phyloP scores from a whole-genome alignment of 2,329 filamentous ascomycete species.

The Hirsutella rhossiliensis region DNA sequence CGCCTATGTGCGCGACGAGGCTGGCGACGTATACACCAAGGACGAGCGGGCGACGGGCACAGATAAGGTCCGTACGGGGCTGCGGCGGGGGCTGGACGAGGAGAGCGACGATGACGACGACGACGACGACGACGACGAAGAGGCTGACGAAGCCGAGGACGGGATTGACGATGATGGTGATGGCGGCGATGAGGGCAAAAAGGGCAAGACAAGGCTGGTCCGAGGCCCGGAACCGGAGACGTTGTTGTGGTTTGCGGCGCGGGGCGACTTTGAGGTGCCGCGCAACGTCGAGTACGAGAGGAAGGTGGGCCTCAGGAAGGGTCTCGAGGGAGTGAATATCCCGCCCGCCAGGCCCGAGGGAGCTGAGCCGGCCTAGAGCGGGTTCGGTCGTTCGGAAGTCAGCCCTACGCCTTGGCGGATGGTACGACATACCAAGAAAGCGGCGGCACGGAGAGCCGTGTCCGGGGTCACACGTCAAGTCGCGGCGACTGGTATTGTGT shows the following conservation, averaged over 20 bases:
- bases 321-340: slow-evolving; percentile 22
- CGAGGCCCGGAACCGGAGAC: slow-evolving; percentile 32
- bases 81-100: slow-evolving; percentile 43
- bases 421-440: no score
- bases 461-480: no score
- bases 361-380: not conserved
- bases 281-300: slow-evolving; percentile 30
- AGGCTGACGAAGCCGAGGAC: slow-evolving; percentile 8
- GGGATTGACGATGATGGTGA: slow-evolving; percentile 10
- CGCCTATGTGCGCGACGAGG: slow-evolving; percentile 29
- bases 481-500: no score
- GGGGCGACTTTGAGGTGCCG: slow-evolving; percentile 32
- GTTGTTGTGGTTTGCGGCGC: slow-evolving; percentile 31
- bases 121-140: slow-evolving; percentile 42
- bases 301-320: slow-evolving; percentile 18
- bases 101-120: slow-evolving; percentile 44
- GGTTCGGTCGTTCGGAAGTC: not conserved
- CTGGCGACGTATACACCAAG: slow-evolving; percentile 54
- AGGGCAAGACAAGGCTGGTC: slow-evolving; percentile 12
- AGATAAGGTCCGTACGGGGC: slow-evolving; percentile 60
- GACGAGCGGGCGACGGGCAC: slow-evolving; percentile 56
- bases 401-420: no score
- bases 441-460: no score
- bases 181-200: slow-evolving; percentile 2
- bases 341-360: slow-evolving; percentile 11